These are phyloP conservation scores for Kwoniella dendrophila DNA, from an alignment of 768 basidiomycete genomes.

Conservation along the genomic window DNA sequence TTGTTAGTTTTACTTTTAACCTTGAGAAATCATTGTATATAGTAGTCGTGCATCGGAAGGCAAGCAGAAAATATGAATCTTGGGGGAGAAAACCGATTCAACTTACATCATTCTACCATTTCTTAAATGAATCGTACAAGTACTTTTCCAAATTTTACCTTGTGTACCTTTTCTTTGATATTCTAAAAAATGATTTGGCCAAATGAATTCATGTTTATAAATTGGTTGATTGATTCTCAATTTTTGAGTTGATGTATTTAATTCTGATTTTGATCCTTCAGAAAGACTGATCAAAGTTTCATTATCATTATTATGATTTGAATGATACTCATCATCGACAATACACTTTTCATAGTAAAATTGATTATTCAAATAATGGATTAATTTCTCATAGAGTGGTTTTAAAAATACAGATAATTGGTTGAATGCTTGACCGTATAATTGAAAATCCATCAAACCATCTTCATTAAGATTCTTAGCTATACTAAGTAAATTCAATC, in stretches of 20 bases:
- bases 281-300: constrained; percentile 1
- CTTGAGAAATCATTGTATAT: no score
- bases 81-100: neutral
- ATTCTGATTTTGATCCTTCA: constrained; percentile 9
- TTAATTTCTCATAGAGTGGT: constrained; percentile 4
- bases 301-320: neutral
- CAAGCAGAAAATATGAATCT: no score
- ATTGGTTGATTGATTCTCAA: neutral
- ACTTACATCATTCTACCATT: constrained; percentile 9
- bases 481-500: no score
- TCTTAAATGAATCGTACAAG: neutral
- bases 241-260: constrained; percentile 6
- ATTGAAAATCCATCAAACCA: neutral
- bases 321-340: no score
- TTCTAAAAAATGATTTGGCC: constrained; percentile 6
- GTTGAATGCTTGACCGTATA: constrained; percentile 14
- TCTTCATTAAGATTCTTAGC: neutral
- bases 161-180: constrained; percentile 10
- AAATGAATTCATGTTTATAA: neutral
- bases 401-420: constrained; percentile 6
- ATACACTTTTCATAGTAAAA: no score
- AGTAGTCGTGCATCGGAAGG: no score
- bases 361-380: neutral
- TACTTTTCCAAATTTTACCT: constrained; percentile 10
- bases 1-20: no score